These are phyloP conservation scores for Graphilbum ipis-grandicollis DNA, from an alignment of 2,329 filamentous ascomycete genomes.

Conservation along the genomic window DNA sequence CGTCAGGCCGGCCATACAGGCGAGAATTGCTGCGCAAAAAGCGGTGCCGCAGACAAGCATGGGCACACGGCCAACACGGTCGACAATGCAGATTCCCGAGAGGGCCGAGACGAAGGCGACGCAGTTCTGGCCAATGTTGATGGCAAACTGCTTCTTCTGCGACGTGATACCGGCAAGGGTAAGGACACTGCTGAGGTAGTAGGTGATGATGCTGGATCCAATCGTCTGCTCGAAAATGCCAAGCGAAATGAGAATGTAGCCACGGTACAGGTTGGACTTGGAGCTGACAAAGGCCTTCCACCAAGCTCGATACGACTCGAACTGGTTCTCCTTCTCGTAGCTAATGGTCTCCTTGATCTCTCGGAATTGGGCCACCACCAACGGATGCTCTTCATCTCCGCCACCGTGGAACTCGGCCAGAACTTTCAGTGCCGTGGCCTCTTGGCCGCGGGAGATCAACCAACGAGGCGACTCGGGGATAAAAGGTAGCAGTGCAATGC, in stretches of 20 bases:
- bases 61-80: constrained; percentile 7
- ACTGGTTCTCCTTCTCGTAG: constrained; percentile 6
- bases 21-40: constrained; percentile 2
- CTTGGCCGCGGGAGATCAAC: constrained; percentile 26
- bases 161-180: constrained; percentile 31
- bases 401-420: constrained; percentile 33
- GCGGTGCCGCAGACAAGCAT: constrained; percentile 9
- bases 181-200: constrained; percentile 32
- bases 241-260: constrained; percentile 8
- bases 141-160: constrained; percentile 26
- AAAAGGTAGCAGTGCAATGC: constrained; percentile 25
- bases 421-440: constrained; percentile 23
- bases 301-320: background rate
- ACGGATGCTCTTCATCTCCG: constrained; percentile 20
- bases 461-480: constrained; percentile 29
- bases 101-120: constrained; percentile 2
- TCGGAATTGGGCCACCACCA: constrained; percentile 9
- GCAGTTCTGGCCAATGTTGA: constrained; percentile 17
- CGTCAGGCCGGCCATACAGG: constrained; percentile 3
- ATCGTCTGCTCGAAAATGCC: constrained; percentile 27
- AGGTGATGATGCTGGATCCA: constrained; percentile 22
- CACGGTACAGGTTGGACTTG: constrained; percentile 1
- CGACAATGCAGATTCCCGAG: constrained; percentile 4
- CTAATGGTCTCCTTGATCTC: constrained; percentile 13
- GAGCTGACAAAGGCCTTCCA: background rate